Percentiles rank a stretch among this genome's conserved stretches.
Evolutionary conservation across 768 basidiomycete genomes (phyloP).

Genomic region (Leucosporidium creatinivorum): DNA sequence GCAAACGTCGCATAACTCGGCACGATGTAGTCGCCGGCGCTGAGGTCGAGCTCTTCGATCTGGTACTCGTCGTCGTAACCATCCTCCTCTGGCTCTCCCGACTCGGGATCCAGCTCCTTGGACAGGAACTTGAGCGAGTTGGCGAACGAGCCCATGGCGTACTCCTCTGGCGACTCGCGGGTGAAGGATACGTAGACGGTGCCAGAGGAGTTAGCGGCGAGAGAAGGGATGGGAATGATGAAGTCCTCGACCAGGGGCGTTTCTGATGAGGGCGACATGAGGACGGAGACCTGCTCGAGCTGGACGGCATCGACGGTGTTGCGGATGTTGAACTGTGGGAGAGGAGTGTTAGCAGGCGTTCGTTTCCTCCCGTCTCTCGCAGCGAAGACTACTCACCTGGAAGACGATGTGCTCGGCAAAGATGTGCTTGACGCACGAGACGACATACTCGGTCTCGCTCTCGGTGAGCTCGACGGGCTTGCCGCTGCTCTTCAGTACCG

Average conservation of each 20-base stretch:
- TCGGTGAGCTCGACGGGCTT: constrained; percentile 82
- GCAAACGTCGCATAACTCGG: constrained; percentile 90
- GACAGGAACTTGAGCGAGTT: constrained; percentile 90
- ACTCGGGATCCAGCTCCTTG: constrained; percentile 93
- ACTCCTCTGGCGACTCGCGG: constrained; percentile 66
- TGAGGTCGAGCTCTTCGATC: constrained; percentile 88
- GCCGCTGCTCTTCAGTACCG: constrained; percentile 74
- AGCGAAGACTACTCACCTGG: constrained; percentile 56
- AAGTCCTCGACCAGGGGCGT: constrained; percentile 83
- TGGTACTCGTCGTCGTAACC: constrained; percentile 99
- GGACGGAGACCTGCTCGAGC: constrained; percentile 83
- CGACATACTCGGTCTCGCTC: constrained; percentile 95
- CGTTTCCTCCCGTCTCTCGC: not conserved
- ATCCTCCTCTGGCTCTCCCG: constrained; percentile 90
- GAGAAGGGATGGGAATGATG: constrained; percentile 71
- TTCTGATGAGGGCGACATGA: constrained; percentile 74
- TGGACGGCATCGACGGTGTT: constrained; percentile 95
- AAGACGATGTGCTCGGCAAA: constrained; percentile 94
- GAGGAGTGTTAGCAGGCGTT: constrained; percentile 18
- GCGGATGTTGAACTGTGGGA: constrained; percentile 79
- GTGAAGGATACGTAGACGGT: constrained; percentile 91
- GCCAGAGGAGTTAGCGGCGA: constrained; percentile 67
- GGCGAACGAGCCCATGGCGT: constrained; percentile 73
- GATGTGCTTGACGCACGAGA: constrained; percentile 91
- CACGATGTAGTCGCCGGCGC: constrained; percentile 88